phyloP scores from a whole-genome alignment of 345 rosid species.

The Lumnitzera racemosa region DNA sequence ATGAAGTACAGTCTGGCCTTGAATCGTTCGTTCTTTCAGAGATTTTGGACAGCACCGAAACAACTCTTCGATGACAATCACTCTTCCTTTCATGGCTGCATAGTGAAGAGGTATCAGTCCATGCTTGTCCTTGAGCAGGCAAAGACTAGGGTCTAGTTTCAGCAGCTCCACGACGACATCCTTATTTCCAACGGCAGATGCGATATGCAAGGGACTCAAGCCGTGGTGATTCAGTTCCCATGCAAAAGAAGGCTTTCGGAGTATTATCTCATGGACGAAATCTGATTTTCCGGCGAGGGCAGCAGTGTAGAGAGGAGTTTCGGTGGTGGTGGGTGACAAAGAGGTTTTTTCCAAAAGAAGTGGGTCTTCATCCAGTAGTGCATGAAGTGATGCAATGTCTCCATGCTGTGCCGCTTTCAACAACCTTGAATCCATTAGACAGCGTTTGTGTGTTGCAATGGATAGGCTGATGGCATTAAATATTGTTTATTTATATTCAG shows the following conservation, averaged over 20 bases:
- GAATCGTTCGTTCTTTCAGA: too few relatives aligned
- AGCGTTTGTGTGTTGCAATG: not conserved
- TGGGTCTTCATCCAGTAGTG: not conserved
- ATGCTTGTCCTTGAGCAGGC: not conserved
- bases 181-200: not conserved
- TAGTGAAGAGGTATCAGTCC: constrained; percentile 1
- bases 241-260: constrained; percentile 3
- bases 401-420: not conserved
- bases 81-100: constrained; percentile 4
- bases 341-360: not conserved
- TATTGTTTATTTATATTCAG: too few relatives aligned
- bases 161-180: constrained; percentile 1
- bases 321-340: not conserved
- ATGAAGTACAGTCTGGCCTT: too few relatives aligned
- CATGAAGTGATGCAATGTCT: constrained; percentile 1
- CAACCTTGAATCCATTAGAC: constrained; percentile 1
- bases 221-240: constrained; percentile 3
- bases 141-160: not conserved
- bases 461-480: not conserved
- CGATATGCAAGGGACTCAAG: constrained; percentile 1
- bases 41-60: too few relatives aligned
- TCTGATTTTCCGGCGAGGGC: not conserved
- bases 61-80: constrained; percentile 3
- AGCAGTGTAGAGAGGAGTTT: constrained; percentile 2
- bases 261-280: not conserved